Evolutionary conservation across 2,329 filamentous ascomycete genomes (phyloP).

Genomic region (Cyclaneusma minus): DNA sequence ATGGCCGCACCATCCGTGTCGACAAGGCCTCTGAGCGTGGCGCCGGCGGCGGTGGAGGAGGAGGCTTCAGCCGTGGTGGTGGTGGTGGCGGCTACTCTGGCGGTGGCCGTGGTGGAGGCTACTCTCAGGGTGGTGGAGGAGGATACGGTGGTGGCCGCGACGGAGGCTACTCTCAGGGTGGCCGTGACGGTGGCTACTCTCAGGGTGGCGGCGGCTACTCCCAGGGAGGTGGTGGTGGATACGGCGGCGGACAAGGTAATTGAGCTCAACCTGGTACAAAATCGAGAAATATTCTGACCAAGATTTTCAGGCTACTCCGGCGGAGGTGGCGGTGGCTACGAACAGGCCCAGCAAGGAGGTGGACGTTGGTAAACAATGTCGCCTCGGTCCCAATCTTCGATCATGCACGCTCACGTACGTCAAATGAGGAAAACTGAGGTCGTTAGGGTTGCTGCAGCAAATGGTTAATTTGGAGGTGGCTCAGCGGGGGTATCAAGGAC

Average conservation of each 20-base stretch:
- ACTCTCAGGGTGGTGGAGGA: conserved; percentile 16
- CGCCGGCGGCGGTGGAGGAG: conserved; percentile 41
- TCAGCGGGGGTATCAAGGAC: conserved; percentile 10
- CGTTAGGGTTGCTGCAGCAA: conserved; percentile 17
- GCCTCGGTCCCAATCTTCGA: conserved; percentile 8
- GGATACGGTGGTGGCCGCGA: conserved; percentile 21
- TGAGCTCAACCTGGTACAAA: no score
- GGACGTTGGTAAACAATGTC: conserved; percentile 11
- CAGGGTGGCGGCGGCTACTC: conserved; percentile 12
- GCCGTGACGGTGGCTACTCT: conserved; percentile 11
- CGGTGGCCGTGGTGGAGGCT: conserved; percentile 27
- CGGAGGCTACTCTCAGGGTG: conserved; percentile 15
- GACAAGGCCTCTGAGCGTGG: conserved; percentile 84
- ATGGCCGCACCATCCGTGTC: conserved; percentile 86
- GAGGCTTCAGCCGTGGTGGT: conserved; percentile 26
- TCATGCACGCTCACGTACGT: conserved; percentile 13
- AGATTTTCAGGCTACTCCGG: conserved; percentile 14
- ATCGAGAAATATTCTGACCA: conserved; percentile 1
- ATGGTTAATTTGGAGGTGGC: conserved; percentile 17
- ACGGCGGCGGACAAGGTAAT: conserved; percentile 15
- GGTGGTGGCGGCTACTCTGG: conserved; percentile 16
- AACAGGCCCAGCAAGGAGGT: conserved; percentile 11
- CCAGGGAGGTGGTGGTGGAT: conserved; percentile 6
- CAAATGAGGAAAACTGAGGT: conserved; percentile 15
- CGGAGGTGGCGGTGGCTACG: conserved; percentile 16